Base-by-base conservation (phyloP, 768 basidiomycete species). In the Hysterangium stoloniferum region DNA sequence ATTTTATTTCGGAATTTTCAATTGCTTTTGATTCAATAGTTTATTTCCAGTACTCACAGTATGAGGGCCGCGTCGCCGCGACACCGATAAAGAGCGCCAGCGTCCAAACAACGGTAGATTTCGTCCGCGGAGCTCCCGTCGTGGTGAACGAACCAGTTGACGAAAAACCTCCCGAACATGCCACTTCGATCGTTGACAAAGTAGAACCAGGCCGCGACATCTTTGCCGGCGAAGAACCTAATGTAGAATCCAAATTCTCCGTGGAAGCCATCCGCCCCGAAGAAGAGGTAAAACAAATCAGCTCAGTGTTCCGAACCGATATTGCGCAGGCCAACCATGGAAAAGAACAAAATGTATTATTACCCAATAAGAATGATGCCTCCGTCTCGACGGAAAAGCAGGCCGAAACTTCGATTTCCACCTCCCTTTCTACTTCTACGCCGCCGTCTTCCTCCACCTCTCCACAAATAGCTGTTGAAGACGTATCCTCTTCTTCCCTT, bases 191-290 rank as follows among this genome's bases (percentile, higher is more conserved):
- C 11, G 65, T 71, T 19, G 77, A 75, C 9, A 75, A 77, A 49
- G 68, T 84, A 0, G 86, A 86, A 57, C 88, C 89, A 1, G 88
- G 89, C 0, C 72, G 67, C 13, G 81, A 91, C 60, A 72, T 89
- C 52, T 91, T 91, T 58, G 84, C 72, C 0, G 74, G 71, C 27
- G 66, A 72, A 29, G 69, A 67, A 1, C 67, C 64, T 15, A 73
- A 78, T 5, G 60, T 69, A 41, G 77, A 75, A 84, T 81, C 56
- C 61, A 68, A 42, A 50, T 51, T 29, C 56, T 54, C 0, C 40
- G 55, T 12, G 54, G 52, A 17, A 52, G 45, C 13, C 56, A 55
- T 27, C 41, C 56, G 6, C 58, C 54, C 3, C 35, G 59, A 52
- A 11, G 60, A 64, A 35, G 62, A 66, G 55, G 48, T 55, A 15